Conservation (phyloP, 345 rosid species). For the Euphorbia lathyris region DNA sequence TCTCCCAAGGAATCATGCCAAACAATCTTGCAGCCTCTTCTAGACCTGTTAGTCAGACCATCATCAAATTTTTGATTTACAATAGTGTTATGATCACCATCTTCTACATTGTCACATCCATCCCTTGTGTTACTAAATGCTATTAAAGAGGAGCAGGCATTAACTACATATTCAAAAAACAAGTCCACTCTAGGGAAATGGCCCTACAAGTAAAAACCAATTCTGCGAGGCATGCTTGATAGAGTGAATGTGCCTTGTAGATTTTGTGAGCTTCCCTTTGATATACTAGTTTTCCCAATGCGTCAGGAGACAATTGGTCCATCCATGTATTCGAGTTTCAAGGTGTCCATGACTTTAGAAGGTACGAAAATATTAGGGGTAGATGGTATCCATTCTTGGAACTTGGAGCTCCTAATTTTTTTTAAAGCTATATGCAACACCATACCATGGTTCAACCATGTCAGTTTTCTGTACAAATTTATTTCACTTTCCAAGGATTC, state of each 20-base stretch:
- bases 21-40: slow-evolving; percentile 78
- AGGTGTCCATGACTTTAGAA: slow-evolving; percentile 68
- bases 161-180: slow-evolving; percentile 60
- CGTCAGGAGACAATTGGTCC: slow-evolving; percentile 46
- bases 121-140: slow-evolving; percentile 20
- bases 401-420: no score
- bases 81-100: slow-evolving; percentile 53
- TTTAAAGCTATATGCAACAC: no score
- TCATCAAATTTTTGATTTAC: slow-evolving; percentile 73
- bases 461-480: no score
- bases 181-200: slow-evolving; percentile 78
- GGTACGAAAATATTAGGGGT: no score
- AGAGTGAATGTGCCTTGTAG: slow-evolving; percentile 74
- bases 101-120: slow-evolving; percentile 6
- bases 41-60: slow-evolving; percentile 84
- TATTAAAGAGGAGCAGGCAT: slow-evolving; percentile 42
- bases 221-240: slow-evolving; percentile 55
- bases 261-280: slow-evolving; percentile 61
- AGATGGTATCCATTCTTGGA: no score
- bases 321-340: slow-evolving; percentile 54
- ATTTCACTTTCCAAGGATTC: no score
- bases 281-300: slow-evolving; percentile 64
- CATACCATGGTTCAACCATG: no score
- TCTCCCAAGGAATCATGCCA: slow-evolving; percentile 72
- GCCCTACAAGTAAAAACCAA: slow-evolving; percentile 72